phyloP scores from a whole-genome alignment of 2,329 filamentous ascomycete species.

The Botrytis medusae region DNA sequence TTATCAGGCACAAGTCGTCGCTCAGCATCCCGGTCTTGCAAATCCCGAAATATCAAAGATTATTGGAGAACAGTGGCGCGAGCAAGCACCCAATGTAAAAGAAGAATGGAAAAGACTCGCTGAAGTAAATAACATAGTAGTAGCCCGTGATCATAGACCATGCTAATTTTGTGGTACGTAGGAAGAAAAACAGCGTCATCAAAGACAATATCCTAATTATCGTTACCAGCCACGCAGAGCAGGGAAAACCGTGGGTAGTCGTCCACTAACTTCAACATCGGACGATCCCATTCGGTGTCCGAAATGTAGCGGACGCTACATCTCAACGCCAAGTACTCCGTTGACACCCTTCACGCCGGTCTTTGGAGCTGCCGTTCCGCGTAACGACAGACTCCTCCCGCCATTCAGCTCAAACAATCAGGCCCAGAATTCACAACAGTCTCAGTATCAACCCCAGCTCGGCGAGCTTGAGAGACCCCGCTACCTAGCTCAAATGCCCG shows the following conservation, averaged over 20 bases:
- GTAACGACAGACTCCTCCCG: conserved; percentile 29
- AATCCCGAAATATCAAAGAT: conserved; percentile 98
- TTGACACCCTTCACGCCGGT: conserved; percentile 36
- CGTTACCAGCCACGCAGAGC: conserved; percentile 72
- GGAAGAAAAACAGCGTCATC: conserved; percentile 88
- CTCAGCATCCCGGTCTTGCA: conserved; percentile 80
- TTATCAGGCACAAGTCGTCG: conserved; percentile 78
- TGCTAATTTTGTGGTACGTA: conserved; percentile 37
- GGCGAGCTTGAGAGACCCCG: conserved; percentile 29
- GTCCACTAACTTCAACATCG: conserved; percentile 35
- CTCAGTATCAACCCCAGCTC: conserved; percentile 22
- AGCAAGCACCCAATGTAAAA: conserved; percentile 71
- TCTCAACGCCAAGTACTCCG: conserved; percentile 39
- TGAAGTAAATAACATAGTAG: conserved; percentile 54
- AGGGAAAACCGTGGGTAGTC: conserved; percentile 34
- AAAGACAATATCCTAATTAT: conserved; percentile 88
- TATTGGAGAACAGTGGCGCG: conserved; percentile 84
- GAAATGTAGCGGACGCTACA: conserved; percentile 63
- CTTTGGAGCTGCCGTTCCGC: conserved; percentile 24
- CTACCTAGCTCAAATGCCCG: conserved; percentile 31
- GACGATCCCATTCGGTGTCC: conserved; percentile 61
- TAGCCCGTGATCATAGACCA: not conserved
- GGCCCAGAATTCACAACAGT: not conserved
- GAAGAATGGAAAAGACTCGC: conserved; percentile 85
- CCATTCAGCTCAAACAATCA: conserved; percentile 26